Evolutionary conservation across 306 rosid genomes (phyloP), one percentile per base, ranked within the genome.

Genomic region (Prunus davidiana): DNA sequence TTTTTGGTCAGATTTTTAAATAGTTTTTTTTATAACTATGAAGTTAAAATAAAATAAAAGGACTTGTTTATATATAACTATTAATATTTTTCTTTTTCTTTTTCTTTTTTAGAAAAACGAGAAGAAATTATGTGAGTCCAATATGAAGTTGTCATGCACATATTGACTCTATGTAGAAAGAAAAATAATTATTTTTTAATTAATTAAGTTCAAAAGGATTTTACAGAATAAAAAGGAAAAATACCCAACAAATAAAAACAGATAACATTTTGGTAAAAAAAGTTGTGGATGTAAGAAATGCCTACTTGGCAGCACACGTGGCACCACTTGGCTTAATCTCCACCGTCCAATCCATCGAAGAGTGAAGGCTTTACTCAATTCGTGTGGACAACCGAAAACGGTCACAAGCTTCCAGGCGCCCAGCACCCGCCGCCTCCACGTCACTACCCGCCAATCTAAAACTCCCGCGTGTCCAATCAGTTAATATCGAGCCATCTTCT

Each of bases 311-410:
- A 30, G 4, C 12, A 45, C 8, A 63, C 62, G 70, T 77, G 82
- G 63, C 28, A 1, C 76, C 57, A 55, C 74, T 3, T 69, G 82
- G 58, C 70, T 0, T 3, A 8, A 15, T 61, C 0, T 3, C 0
- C 3, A 71, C 78, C 82, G 67, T 32, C 2, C 0, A 45, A 80
- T 82, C 2, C 3, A 50, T 57, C 67, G 0, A 5, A 78, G 84
- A 84, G 75, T 25, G 0, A 3, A 20, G 13, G 46, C 78, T 38
- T 3, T 24, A 69, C 22, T 12, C 0, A 2, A 67, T 75, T 69
- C 91, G 82, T 71, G 86, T 83, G 86, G 76, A 13, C 3, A 60
- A 73, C 49, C 1, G 12, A 4, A 11, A 76, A 73, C 69, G 4
- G 60, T 45, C 94, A 82, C 83, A 20, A 61, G 83, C 83, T 76